A percentile compares a stretch with the other conserved stretches of the same genome.
These are phyloP conservation scores for Apiospora phragmitis DNA, from an alignment of 2,329 filamentous ascomycete species.

Conservation along the genomic window DNA sequence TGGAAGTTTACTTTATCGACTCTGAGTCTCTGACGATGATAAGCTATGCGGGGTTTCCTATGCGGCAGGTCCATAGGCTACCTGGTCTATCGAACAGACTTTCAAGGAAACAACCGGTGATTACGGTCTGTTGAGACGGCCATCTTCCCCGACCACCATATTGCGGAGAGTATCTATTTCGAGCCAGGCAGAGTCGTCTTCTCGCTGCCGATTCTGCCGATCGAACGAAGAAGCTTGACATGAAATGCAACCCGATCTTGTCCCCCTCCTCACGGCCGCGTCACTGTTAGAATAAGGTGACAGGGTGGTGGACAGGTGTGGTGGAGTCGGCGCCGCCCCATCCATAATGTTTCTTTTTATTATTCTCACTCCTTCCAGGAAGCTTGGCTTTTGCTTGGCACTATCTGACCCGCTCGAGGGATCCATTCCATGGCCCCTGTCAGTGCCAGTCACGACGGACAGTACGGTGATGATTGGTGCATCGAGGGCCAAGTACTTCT, in stretches of 20 bases:
- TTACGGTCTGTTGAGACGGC: not conserved
- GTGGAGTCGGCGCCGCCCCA: not conserved
- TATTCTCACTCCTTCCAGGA: not conserved
- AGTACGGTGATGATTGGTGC: not conserved
- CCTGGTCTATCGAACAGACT: not conserved
- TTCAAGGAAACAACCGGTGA: not conserved
- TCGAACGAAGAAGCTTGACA: constrained; percentile 14
- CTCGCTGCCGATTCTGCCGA: constrained; percentile 13
- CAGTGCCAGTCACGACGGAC: not conserved
- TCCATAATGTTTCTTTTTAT: not conserved
- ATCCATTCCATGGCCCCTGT: not conserved
- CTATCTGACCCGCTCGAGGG: not conserved
- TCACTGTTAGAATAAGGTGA: constrained; percentile 1
- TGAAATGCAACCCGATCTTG: not conserved
- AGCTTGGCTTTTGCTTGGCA: constrained; percentile 6
- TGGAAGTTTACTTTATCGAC: not conserved
- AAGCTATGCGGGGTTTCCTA: not conserved
- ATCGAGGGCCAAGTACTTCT: not conserved
- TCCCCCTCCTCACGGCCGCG: constrained; percentile 5
- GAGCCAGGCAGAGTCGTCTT: not conserved
- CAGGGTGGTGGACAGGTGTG: not conserved
- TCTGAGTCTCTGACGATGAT: not conserved
- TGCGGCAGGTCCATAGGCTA: not conserved
- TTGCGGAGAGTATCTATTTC: not conserved
- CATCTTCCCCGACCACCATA: not conserved